Conservation (phyloP, 257 asterid genomes). For the Solanum piurae region DNA sequence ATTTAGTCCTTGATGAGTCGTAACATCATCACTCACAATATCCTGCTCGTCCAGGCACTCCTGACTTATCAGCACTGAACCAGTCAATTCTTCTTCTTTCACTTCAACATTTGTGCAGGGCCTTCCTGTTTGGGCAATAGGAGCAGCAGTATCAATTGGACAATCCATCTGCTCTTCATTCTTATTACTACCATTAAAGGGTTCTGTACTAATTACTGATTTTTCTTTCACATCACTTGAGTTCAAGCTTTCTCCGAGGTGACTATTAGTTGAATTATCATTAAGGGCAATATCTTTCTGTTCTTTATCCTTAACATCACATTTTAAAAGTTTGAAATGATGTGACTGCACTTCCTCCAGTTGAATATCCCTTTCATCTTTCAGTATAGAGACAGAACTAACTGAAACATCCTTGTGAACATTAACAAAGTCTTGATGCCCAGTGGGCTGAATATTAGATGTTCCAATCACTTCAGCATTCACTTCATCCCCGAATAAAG, state of each 20-base stretch:
- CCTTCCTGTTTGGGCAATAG: background rate
- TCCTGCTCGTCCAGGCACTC: background rate
- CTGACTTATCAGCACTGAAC: background rate
- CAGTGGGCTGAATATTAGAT: conserved; percentile 6
- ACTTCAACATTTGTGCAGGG: background rate
- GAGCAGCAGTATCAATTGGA: background rate
- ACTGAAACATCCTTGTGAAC: conserved; percentile 11
- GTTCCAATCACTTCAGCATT: conserved; percentile 4
- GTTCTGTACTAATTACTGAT: background rate
- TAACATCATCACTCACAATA: background rate
- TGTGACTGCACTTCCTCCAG: conserved; percentile 18
- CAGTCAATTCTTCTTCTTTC: background rate
- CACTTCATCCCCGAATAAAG: conserved; percentile 9
- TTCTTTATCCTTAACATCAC: conserved; percentile 23
- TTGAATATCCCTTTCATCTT: conserved; percentile 11
- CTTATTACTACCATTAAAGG: background rate
- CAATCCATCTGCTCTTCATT: background rate
- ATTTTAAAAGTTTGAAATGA: conserved; percentile 3
- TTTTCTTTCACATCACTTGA: background rate
- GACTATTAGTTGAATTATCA: background rate
- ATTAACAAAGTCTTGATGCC: conserved; percentile 2
- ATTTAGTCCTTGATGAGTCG: background rate
- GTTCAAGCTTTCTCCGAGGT: background rate
- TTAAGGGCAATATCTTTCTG: background rate
- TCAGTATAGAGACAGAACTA: conserved; percentile 9